Evolutionary conservation across 2,329 filamentous ascomycete species (phyloP), one percentile per base, ranked within the genome.

Genomic region (Atkinsonella texensis): DNA sequence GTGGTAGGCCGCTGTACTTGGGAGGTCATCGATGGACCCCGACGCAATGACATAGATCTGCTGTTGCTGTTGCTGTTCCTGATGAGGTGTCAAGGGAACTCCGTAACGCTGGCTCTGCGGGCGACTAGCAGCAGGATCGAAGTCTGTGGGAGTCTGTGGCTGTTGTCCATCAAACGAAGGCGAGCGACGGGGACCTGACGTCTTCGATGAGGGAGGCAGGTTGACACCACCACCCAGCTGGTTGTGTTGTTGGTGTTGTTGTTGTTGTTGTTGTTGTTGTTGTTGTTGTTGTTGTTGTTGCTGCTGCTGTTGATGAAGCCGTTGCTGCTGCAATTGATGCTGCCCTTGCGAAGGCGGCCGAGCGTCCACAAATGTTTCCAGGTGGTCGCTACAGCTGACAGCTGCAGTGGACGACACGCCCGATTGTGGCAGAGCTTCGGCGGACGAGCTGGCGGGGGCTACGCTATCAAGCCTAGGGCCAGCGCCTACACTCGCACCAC

Each of bases 41-140:
- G 56, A 54, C 31, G 59, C 56, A 59, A 55, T 59, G 62, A 57
- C 61, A 61, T 64, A 61, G 52, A 65, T 62, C 46, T 59, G 60
- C 50, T 67, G 66, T 47, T 60, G 59, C 43, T 59, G 62, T 44
- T 61, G 60, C 41, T 59, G 63, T 45, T 59, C 61, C 7, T 28
- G 28, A 6, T 28, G 28, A 8, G 28, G 28, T 28, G 23, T 61
- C 61, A 63, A 57, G 52, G 64, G 57, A 65, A 50, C 15, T 39
- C 65, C 63, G 57, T 72, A 76, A 58, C 73, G 73, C 55, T 76
- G 73, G 55, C 74, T 77, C 63, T 79, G 74, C 13, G 75, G 75
- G 51, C 74, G 74, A 52, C 70, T 71, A 35, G 75, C 52, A 33
- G 58, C 59, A 42, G 59, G 48, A 49, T 70, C 65, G 56, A 73